Percentiles rank a stretch among this genome's conserved stretches.
Conservation (phyloP, 306 rosid genomes). For the Spatholobus suberectus region DNA sequence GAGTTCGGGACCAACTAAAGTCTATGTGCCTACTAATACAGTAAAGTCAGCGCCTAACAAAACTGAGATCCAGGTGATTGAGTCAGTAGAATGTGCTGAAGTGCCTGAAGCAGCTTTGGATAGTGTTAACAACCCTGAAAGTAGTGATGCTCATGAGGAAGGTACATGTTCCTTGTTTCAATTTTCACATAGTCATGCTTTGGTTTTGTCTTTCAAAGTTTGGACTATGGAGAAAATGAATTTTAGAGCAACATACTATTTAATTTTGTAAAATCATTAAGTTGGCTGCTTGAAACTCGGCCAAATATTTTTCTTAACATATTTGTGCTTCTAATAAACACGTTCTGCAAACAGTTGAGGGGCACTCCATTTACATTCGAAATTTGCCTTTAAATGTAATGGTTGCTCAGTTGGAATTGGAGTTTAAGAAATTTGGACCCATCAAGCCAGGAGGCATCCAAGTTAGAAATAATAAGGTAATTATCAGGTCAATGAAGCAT, state of each 20-base stretch:
- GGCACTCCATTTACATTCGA: conserved; percentile 70
- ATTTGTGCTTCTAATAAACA: conserved; percentile 37
- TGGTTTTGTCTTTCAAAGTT: conserved; percentile 11
- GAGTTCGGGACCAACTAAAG: conserved; percentile 52
- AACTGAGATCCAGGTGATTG: conserved; percentile 48
- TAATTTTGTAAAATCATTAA: background rate
- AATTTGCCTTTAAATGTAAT: conserved; percentile 67
- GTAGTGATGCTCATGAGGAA: conserved; percentile 58
- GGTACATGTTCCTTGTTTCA: conserved; percentile 50
- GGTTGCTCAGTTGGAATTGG: conserved; percentile 62
- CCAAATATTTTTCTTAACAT: conserved; percentile 9
- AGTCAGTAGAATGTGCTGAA: conserved; percentile 45
- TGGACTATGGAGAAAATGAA: conserved; percentile 12
- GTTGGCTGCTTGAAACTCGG: background rate
- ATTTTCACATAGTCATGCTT: conserved; percentile 4
- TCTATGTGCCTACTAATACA: conserved; percentile 65
- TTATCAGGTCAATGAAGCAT: conserved; percentile 21
- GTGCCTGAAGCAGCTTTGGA: conserved; percentile 55
- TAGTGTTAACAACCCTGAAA: conserved; percentile 47
- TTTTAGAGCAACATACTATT: background rate
- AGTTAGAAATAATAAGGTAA: conserved; percentile 75
- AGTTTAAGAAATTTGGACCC: conserved; percentile 74
- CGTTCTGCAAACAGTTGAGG: conserved; percentile 55
- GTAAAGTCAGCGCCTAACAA: conserved; percentile 50
- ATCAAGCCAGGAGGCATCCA: conserved; percentile 78